Evolutionary conservation across 805 yeast genomes (phyloP).

Genomic region (Yamadazyma kitorensis): DNA sequence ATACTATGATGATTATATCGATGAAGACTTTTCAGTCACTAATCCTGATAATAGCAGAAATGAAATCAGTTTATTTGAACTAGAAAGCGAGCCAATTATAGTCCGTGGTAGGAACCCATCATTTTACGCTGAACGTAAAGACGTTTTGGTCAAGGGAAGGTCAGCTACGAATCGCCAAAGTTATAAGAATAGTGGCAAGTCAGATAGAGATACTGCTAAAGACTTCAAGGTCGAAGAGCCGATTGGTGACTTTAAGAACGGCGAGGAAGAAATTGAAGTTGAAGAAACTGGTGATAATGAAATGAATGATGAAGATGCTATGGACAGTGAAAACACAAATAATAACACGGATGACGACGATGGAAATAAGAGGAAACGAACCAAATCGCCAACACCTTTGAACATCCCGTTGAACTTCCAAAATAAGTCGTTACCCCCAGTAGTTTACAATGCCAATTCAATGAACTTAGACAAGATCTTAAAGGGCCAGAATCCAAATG

Average conservation of each 20-base stretch:
- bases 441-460: constrained; percentile 10
- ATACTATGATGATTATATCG: constrained; percentile 36
- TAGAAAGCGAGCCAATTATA: constrained; percentile 45
- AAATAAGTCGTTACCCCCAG: constrained; percentile 12
- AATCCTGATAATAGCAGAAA: constrained; percentile 21
- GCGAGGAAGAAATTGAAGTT: not conserved
- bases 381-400: constrained; percentile 3
- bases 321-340: constrained; percentile 5
- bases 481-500: not conserved
- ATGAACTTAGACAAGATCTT: constrained; percentile 1
- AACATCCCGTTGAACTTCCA: not conserved
- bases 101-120: constrained; percentile 63
- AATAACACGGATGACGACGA: constrained; percentile 13
- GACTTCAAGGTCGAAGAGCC: constrained; percentile 3
- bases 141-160: constrained; percentile 38
- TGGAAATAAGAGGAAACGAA: constrained; percentile 8
- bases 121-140: constrained; percentile 54
- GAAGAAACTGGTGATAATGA: constrained; percentile 3
- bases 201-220: not conserved
- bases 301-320: constrained; percentile 8
- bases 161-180: constrained; percentile 16
- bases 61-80: constrained; percentile 29
- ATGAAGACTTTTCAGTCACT: constrained; percentile 22
- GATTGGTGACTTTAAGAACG: not conserved
- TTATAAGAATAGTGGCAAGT: constrained; percentile 13